phyloP scores from a whole-genome alignment of 768 basidiomycete species.

The Lyophyllum atratum region DNA sequence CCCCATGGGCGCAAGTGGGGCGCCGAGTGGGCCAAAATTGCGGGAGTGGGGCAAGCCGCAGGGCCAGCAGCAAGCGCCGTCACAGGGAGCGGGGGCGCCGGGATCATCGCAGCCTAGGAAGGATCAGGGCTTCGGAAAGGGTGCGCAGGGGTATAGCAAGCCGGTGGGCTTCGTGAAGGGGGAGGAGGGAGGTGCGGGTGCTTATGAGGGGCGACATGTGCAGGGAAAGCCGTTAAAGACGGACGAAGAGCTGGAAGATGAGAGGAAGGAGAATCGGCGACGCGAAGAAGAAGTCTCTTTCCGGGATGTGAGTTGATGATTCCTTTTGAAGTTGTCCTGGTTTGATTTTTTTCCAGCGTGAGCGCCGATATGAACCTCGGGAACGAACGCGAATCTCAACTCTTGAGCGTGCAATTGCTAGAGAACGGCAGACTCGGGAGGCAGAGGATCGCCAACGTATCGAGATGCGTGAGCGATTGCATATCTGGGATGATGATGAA shows the following conservation, averaged over 20 bases:
- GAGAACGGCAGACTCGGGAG: constrained; percentile 71
- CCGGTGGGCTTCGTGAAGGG: constrained; percentile 84
- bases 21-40: constrained; percentile 74
- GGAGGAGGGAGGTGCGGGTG: constrained; percentile 39
- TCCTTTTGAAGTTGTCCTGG: background rate
- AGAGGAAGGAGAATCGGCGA: constrained; percentile 72
- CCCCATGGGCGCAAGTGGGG: constrained; percentile 42
- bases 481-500: constrained; percentile 91
- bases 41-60: constrained; percentile 81
- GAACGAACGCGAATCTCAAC: constrained; percentile 81
- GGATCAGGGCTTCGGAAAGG: constrained; percentile 60
- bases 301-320: constrained; percentile 66
- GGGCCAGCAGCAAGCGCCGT: constrained; percentile 16
- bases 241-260: constrained; percentile 87
- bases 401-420: constrained; percentile 73
- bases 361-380: constrained; percentile 89
- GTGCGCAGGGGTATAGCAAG: constrained; percentile 76
- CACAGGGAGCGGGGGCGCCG: constrained; percentile 27
- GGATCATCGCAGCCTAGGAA: constrained; percentile 35
- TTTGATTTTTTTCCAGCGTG: constrained; percentile 56
- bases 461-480: constrained; percentile 80
- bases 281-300: constrained; percentile 85
- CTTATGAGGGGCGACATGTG: constrained; percentile 30
- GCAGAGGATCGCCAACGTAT: constrained; percentile 78
- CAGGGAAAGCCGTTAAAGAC: constrained; percentile 55